Evolutionary conservation across 306 rosid genomes (phyloP), one percentile per base, ranked within the genome.

Genomic region (Malus sylvestris): DNA sequence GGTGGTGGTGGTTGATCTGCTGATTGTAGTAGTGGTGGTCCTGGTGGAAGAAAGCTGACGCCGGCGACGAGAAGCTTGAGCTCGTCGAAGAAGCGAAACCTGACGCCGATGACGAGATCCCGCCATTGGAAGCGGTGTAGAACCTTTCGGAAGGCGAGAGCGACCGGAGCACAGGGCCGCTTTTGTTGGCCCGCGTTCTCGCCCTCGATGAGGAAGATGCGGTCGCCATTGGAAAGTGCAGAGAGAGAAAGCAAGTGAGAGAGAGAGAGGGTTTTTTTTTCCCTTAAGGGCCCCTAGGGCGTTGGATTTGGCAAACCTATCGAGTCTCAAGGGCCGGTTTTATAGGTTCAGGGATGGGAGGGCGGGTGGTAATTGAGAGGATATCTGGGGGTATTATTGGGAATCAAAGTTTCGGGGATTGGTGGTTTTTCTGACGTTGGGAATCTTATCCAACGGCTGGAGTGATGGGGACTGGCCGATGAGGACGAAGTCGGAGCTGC

Each of bases 241-340:
- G 25, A n/a, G 38, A 52, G 12, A 67, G 65, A 38, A 6, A 44
- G 53, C 8, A 71, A 68, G 75, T 30, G 72, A 5, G 16, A 3
- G 78, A 57, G 60, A n/a, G 11, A 2, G 12, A 23, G 2, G 16
- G 7, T 25, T 19, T 42, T 9, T 14, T 10, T 49, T 51, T 52
- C 75, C 78, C 82, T 82, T 1, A 46, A 27, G 79, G 78, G 81
- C 86, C 99, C 93, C 62, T 76, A 76, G 86, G 90, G 93, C 84
- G 68, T 62, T 86, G 79, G 91, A 81, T 96, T 96, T 88, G 96
- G 97, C 99, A 96, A 96, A 93, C 98, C 97, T 81, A 78, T 59
- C 79, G 96, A 82, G 90, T 91, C 89, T 93, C 90, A 57, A 88
- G 75, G 84, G 93, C 83, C 25, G 75, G 0, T 82, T 93, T 82